These are phyloP conservation scores for Microcos paniculata DNA, from an alignment of 345 rosid species.

Conservation along the genomic window DNA sequence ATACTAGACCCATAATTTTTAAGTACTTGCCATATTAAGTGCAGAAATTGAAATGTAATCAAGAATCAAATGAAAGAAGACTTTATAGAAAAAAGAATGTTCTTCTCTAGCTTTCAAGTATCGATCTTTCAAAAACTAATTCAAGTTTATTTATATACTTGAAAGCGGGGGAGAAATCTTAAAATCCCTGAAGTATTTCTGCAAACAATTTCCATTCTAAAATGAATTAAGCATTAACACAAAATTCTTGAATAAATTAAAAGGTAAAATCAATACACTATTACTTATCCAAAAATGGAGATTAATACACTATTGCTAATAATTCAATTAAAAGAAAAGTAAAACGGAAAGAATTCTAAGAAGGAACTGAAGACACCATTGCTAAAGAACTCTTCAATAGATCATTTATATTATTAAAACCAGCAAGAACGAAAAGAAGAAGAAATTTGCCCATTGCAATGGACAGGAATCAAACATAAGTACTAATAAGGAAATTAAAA, in stretches of 20 bases:
- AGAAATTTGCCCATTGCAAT: neutral
- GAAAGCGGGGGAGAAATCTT: neutral
- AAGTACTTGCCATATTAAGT: neutral
- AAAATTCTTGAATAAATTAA: neutral
- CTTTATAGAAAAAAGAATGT: neutral
- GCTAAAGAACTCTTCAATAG: neutral
- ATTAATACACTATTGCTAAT: neutral
- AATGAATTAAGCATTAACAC: neutral
- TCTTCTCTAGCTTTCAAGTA: neutral
- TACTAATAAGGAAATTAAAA: neutral
- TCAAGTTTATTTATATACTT: neutral
- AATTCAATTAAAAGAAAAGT: neutral
- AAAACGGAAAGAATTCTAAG: neutral
- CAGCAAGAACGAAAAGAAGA: neutral
- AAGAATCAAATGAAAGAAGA: constrained; percentile 6
- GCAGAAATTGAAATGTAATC: neutral
- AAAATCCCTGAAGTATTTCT: neutral
- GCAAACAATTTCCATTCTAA: neutral
- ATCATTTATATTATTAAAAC: neutral
- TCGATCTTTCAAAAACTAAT: neutral
- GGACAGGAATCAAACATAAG: neutral
- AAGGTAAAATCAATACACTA: neutral
- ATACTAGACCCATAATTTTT: neutral
- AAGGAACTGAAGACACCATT: neutral
- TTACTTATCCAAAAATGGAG: neutral